Base-by-base conservation (phyloP, 108 stramenopile genomes). In the Stephanodiscus minutulus region DNA sequence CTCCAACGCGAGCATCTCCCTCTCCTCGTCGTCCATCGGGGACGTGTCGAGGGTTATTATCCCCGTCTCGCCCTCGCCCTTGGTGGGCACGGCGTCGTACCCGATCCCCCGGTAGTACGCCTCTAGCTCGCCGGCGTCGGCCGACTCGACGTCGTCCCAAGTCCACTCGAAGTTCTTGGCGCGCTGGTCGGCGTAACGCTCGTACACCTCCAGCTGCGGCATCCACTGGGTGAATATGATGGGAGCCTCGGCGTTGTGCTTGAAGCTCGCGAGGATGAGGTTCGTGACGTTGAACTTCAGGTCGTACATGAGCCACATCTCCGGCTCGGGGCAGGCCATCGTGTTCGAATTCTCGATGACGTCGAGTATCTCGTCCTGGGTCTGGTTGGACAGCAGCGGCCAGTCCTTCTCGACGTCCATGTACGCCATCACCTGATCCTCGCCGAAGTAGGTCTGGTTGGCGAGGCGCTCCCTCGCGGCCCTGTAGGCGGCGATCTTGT, bases 281-380 rank as follows among this genome's bases (percentile, higher is more conserved):
- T 94, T 94, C 43, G 86, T 84, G 11, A 94, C 88, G 74, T 94
- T 91, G 73, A 94, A 94, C 35, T 88, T 83, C 56, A 87, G 64
- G 62, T 91, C 93, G 69, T 91, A 94, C 41, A 91, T 61, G 28
- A 94, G 74, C 93, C 88, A 90, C 72, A 63, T 62, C 39, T 82
- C 77, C 17, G 73, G 76, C 31, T 82, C 77, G 37, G 82, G 67
- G 58, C 67, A 73, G 21, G 77, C 77, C 77, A 82, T 73, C 11
- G 76, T 78, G 36, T 73, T 77, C 36, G 87, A 84, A 53, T 76
- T 85, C 61, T 90, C 81, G 39, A 84, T 84, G 29, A 70, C 47
- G 47, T 73, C 55, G 24, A 79, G 72, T 64, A 82, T 68, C 64
- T 82, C 73, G 31, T 73, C 60, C 58, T 80, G 79, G 3, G 79